Conservation (phyloP, 345 rosid genomes). For the Euphorbia pulcherrima region DNA sequence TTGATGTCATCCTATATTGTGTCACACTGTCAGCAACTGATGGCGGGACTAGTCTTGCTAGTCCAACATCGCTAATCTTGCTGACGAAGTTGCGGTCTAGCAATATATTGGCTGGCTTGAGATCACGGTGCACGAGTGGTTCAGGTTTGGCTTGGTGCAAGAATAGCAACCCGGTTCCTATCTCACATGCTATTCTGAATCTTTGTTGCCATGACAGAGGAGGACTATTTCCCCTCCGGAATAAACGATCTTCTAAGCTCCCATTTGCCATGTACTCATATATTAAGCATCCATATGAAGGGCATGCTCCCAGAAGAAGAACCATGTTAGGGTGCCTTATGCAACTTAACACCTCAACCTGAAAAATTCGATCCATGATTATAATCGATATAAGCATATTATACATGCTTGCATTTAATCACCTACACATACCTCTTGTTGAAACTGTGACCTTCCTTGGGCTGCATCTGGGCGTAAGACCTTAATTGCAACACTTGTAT, state of each 20-base stretch:
- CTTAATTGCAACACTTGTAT: slow-evolving; percentile 83
- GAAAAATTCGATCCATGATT: slow-evolving; percentile 19
- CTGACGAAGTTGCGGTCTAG: slow-evolving; percentile 81
- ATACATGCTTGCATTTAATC: not conserved
- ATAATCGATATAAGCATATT: not conserved
- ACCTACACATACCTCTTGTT: slow-evolving; percentile 66
- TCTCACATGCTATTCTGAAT: slow-evolving; percentile 78
- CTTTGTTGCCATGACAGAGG: slow-evolving; percentile 78
- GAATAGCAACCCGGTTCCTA: slow-evolving; percentile 65
- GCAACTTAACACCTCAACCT: slow-evolving; percentile 85
- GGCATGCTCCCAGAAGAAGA: slow-evolving; percentile 84
- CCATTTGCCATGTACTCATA: slow-evolving; percentile 93
- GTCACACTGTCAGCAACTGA: slow-evolving; percentile 71
- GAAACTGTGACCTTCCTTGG: slow-evolving; percentile 90
- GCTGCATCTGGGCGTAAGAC: slow-evolving; percentile 82
- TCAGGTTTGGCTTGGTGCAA: slow-evolving; percentile 92
- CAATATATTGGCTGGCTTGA: slow-evolving; percentile 79
- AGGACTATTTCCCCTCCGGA: slow-evolving; percentile 51
- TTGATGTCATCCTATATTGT: slow-evolving; percentile 78
- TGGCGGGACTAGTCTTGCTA: slow-evolving; percentile 87
- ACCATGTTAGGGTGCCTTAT: slow-evolving; percentile 92
- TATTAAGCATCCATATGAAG: slow-evolving; percentile 82
- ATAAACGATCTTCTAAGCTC: slow-evolving; percentile 80
- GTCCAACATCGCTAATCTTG: slow-evolving; percentile 85
- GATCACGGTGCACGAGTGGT: slow-evolving; percentile 86